Evolutionary conservation across 2,329 filamentous ascomycete species (phyloP), one percentile per base, ranked within the genome.

Genomic region (Xylaria sp.): DNA sequence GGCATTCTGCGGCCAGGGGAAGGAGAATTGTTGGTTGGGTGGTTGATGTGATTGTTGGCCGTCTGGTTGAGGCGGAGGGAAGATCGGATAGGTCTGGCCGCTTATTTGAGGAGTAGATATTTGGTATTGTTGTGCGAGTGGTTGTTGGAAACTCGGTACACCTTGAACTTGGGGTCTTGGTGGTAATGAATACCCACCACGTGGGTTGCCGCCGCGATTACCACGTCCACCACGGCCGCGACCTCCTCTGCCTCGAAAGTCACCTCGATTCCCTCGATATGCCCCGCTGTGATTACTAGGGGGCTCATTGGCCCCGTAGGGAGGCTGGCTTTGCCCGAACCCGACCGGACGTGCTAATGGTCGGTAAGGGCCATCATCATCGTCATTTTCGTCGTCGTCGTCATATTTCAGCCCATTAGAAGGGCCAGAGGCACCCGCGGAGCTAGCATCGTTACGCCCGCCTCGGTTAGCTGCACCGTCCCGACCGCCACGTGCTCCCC

Each of bases 321-420:
- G 82, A 74, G 69, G 82, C 76, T 66, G 72, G 0, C 78, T 80
- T 60, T 78, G 78, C 5, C 82, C 84, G 61, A 89, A 87, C 49
- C 88, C 88, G 17, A 84, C 80, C 1, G 91, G 91, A 17, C 91
- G 81, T 19, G 88, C 76, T 17, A 94, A 80, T 4, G 90, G 89
- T 65, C 87, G 89, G 73, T 94, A 94, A 0, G 87, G 86, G 0
- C 87, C 87, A 62, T 89, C 87, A 4, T 75, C 74, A 1, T 88
- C 74, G 37, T 89, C 87, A 4, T 75, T 74, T 1, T 88, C 74
- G 37, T 92, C 88, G 27, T 92, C 88, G 62, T 92, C 88, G 60
- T 90, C 89, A 67, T 91, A 91, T 70, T 85, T 87, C 40, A 90
- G 78, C 33, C 82, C 82, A 21, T 73, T 73, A 15, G 72, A 67